Evolutionary conservation across 495 filamentous ascomycete genomes (phyloP).

Genomic region (Aspergillus conjunctus): DNA sequence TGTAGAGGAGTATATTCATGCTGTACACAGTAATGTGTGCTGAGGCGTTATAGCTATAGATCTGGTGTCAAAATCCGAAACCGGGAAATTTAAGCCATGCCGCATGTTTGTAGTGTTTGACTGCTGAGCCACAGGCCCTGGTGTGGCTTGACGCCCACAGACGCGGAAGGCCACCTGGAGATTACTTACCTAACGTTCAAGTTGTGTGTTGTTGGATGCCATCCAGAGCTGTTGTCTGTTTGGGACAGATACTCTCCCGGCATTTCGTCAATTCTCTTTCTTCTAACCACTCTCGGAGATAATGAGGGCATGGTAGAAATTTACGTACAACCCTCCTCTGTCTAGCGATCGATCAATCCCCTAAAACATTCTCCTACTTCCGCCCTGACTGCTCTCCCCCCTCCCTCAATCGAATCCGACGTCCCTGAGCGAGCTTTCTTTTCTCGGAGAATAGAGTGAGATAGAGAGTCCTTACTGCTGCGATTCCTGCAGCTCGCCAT

Average conservation of each 20-base stretch:
- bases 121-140: constrained; percentile 29
- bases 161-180: constrained; percentile 54
- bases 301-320: constrained; percentile 37
- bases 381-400: constrained; percentile 34
- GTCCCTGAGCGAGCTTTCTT: constrained; percentile 19
- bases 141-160: constrained; percentile 39
- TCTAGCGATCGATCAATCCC: constrained; percentile 28
- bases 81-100: constrained; percentile 21
- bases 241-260: constrained; percentile 22
- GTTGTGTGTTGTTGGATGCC: constrained; percentile 23
- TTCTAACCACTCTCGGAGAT: constrained; percentile 20
- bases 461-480: constrained; percentile 35
- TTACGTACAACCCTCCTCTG: constrained; percentile 26
- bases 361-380: constrained; percentile 19
- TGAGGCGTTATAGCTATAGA: too few relatives aligned
- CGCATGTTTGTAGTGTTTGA: constrained; percentile 53
- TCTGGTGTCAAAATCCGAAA: not conserved
- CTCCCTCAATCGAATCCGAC: constrained; percentile 29
- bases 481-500: constrained; percentile 43
- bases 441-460: constrained; percentile 11
- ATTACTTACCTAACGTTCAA: constrained; percentile 21
- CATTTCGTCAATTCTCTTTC: constrained; percentile 17
- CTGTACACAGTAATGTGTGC: too few relatives aligned
- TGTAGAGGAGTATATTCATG: too few relatives aligned
- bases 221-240: constrained; percentile 21